A percentile compares a stretch with the other conserved stretches of the same genome.
Conservation (phyloP, 352 stramenopile species). For the Globisporangium yorkense region DNA sequence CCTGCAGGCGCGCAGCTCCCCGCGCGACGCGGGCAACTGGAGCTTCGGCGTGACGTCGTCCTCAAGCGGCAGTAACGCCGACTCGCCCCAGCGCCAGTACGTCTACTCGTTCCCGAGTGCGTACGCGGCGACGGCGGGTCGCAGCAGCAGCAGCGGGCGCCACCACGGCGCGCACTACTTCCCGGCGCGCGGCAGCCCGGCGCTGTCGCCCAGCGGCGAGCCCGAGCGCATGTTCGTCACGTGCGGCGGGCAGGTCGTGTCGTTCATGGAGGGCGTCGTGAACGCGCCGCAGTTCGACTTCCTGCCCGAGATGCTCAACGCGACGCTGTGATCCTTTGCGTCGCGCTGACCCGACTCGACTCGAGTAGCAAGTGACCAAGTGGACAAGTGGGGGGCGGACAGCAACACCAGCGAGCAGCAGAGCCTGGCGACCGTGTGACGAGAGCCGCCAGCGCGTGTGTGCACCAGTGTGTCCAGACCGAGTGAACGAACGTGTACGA, state of each 20-base stretch:
- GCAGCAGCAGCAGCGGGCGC: constrained; percentile 8
- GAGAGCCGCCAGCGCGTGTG: neutral
- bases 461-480: neutral
- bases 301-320: constrained; percentile 26
- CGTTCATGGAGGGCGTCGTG: constrained; percentile 79
- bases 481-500: constrained; percentile 1
- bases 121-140: constrained; percentile 1
- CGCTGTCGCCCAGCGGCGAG: constrained; percentile 16
- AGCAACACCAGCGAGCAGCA: neutral
- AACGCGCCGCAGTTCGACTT: constrained; percentile 62
- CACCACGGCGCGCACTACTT: constrained; percentile 13
- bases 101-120: constrained; percentile 20
- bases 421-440: too few species aligned
- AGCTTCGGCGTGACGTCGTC: constrained; percentile 14
- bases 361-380: too few species aligned
- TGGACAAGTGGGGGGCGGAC: too few species aligned
- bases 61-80: neutral
- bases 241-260: constrained; percentile 70
- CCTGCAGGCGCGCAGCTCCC: constrained; percentile 40
- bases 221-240: constrained; percentile 77
- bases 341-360: too few species aligned
- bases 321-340: constrained; percentile 7
- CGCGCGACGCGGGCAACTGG: constrained; percentile 25
- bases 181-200: constrained; percentile 13
- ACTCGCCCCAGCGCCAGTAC: constrained; percentile 17